Base-by-base conservation (phyloP, 305 asterid genomes). In the Solanum chacoense region DNA sequence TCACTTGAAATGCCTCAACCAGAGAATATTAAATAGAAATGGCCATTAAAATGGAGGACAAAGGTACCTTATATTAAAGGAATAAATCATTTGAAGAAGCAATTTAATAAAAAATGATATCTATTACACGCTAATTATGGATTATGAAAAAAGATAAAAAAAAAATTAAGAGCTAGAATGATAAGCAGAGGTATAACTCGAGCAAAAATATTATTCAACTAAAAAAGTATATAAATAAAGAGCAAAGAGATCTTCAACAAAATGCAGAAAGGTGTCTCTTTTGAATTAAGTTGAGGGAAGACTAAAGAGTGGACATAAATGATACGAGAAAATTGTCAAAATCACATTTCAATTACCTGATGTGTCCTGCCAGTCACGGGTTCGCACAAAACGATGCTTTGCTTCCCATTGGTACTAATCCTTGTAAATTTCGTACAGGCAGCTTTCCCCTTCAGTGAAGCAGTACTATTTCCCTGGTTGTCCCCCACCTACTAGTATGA, bases 331-430 rank as follows among this genome's bases (percentile, higher is more conserved):
- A 32, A 91, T 38, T 42, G 35, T 74, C 59, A 73, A 37, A 35
- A 6, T n/a, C 29, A 40, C 80, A 69, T 63, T 72, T n/a, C 35
- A 76, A 67, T 88, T 89, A 95, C 99, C 98, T 96, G 99, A 93
- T 97, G 99, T 34, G 99, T 95, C 93, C 99, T 95, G 71, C 99
- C 99, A 36, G 98, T 95, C 85, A 95, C 85, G 35, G 99, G 99
- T 91, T 95, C 94, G 80, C 99, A 96, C 89, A 92, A 91, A 79
- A 97, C 98, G 16, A 95, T 90, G 92, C 99, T 97, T 31, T 95
- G 94, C 80, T 92, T 92, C 89, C 98, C 99, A 85, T 97, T 91
- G 16, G 99, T 96, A 90, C 94, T 91, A 84, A 96, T 93, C 94
- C 98, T 93, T 65, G 98, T 94, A 93, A 97, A 97, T 92, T 95